Conservation (phyloP, 2,329 filamentous ascomycete genomes). For the Monilinia fructigena region DNA sequence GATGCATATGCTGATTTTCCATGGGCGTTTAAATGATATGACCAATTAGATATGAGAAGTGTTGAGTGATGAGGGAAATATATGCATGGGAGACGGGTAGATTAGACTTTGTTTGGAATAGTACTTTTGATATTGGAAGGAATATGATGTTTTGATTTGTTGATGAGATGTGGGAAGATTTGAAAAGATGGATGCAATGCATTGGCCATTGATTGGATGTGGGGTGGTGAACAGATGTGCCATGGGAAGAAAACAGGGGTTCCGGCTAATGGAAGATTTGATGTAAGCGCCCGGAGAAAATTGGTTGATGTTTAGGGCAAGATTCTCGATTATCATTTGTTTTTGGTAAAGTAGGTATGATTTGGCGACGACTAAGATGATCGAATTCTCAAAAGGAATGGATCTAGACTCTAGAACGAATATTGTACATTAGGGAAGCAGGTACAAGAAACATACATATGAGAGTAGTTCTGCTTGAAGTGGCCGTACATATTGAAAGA, state of each 20-base stretch:
- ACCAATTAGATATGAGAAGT: not conserved
- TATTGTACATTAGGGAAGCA: slow-evolving; percentile 7
- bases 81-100: slow-evolving; percentile 3
- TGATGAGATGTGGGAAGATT: not conserved
- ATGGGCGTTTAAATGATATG: slow-evolving; percentile 4
- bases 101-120: slow-evolving; percentile 8
- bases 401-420: not conserved
- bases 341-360: too few species aligned
- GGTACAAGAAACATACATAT: slow-evolving; percentile 5
- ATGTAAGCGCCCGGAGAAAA: slow-evolving; percentile 12
- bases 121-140: not conserved
- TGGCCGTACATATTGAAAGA: not conserved
- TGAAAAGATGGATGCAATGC: not conserved
- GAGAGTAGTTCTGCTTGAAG: not conserved
- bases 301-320: too few species aligned
- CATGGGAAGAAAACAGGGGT: not conserved
- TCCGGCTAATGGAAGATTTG: slow-evolving; percentile 13
- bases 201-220: slow-evolving; percentile 14
- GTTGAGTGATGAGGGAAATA: not conserved
- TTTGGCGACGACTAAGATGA: too few species aligned
- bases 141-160: not conserved
- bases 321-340: too few species aligned
- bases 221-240: not conserved
- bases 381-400: not conserved
- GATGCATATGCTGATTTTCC: not conserved